A percentile compares a stretch with the other conserved stretches of the same genome.
Evolutionary conservation across 768 basidiomycete species (phyloP).

Genomic region (Pluteus cervinus): DNA sequence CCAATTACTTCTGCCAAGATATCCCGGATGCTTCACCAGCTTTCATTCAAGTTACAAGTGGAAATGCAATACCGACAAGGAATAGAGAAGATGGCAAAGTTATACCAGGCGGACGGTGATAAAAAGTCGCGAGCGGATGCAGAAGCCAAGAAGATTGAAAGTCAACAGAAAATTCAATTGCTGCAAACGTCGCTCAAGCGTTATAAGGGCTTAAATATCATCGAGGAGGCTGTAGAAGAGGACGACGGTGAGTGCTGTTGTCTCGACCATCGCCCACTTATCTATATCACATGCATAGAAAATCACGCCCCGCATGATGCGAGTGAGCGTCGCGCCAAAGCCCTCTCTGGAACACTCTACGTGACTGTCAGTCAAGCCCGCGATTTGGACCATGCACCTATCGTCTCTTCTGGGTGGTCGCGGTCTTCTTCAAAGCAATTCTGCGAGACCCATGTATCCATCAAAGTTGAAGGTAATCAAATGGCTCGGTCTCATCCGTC

Average conservation of each 20-base stretch:
- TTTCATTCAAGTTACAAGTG: slow-evolving; percentile 98
- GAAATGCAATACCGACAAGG: slow-evolving; percentile 98
- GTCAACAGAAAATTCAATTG: slow-evolving; percentile 94
- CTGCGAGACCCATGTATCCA: slow-evolving; percentile 84
- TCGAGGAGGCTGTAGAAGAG: slow-evolving; percentile 86
- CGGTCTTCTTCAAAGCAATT: slow-evolving; percentile 77
- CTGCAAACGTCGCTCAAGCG: slow-evolving; percentile 87
- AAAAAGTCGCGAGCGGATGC: slow-evolving; percentile 93
- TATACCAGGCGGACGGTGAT: slow-evolving; percentile 95
- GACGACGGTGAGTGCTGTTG: slow-evolving; percentile 56
- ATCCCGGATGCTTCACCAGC: slow-evolving; percentile 94
- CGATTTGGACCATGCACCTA: slow-evolving; percentile 91
- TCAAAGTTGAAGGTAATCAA: slow-evolving; percentile 96
- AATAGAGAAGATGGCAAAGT: slow-evolving; percentile 97
- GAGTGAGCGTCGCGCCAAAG: slow-evolving; percentile 87
- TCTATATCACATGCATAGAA: slow-evolving; percentile 7
- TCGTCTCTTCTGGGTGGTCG: slow-evolving; percentile 48
- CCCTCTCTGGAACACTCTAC: slow-evolving; percentile 86
- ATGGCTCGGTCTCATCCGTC: slow-evolving; percentile 89
- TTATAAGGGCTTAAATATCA: slow-evolving; percentile 92
- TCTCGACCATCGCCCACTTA: slow-evolving; percentile 3
- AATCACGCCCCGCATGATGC: too few species aligned
- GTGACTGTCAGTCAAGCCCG: slow-evolving; percentile 86
- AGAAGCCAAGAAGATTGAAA: slow-evolving; percentile 89
- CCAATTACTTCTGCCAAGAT: slow-evolving; percentile 96